Conservation (phyloP, 2,329 filamentous ascomycete species). For the Cladorrhinum sp. region DNA sequence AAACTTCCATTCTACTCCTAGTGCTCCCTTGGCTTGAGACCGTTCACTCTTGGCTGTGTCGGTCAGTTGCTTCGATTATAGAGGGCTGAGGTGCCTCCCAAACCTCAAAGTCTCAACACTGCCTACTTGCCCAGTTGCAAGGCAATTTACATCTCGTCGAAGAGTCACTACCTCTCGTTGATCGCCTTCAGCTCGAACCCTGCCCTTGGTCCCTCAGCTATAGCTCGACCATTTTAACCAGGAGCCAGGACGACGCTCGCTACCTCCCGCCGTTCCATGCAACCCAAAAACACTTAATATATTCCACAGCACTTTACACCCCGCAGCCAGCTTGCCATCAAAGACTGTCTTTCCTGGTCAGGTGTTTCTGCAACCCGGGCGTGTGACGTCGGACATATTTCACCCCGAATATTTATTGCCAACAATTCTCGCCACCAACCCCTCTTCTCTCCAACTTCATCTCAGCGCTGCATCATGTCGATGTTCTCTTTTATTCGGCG, state of each 20-base stretch:
- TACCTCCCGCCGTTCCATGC: slow-evolving; percentile 18
- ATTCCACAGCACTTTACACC: slow-evolving; percentile 12
- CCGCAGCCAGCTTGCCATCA: slow-evolving; percentile 6
- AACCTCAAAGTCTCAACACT: neutral
- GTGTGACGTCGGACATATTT: slow-evolving; percentile 12
- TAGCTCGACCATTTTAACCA: slow-evolving; percentile 3
- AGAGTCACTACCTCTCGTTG: neutral
- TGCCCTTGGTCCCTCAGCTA: slow-evolving; percentile 3
- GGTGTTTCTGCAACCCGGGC: slow-evolving; percentile 4
- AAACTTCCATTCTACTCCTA: neutral
- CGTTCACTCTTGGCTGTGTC: slow-evolving; percentile 6
- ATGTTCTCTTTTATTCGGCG: slow-evolving; percentile 54
- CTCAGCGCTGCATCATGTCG: slow-evolving; percentile 44
- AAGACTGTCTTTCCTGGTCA: neutral
- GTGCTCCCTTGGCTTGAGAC: slow-evolving; percentile 1
- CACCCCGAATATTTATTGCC: neutral
- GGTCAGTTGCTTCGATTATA: neutral
- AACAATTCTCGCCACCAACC: neutral
- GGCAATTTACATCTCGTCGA: neutral
- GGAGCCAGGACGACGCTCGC: slow-evolving; percentile 5
- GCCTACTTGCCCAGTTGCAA: neutral
- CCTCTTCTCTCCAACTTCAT: neutral
- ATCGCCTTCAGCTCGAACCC: slow-evolving; percentile 4
- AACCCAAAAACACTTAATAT: slow-evolving; percentile 18
- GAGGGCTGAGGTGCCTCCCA: neutral